These are phyloP conservation scores for Aspergillus oerlinghausenensis DNA, from an alignment of 2,329 filamentous ascomycete genomes.

Conservation along the genomic window DNA sequence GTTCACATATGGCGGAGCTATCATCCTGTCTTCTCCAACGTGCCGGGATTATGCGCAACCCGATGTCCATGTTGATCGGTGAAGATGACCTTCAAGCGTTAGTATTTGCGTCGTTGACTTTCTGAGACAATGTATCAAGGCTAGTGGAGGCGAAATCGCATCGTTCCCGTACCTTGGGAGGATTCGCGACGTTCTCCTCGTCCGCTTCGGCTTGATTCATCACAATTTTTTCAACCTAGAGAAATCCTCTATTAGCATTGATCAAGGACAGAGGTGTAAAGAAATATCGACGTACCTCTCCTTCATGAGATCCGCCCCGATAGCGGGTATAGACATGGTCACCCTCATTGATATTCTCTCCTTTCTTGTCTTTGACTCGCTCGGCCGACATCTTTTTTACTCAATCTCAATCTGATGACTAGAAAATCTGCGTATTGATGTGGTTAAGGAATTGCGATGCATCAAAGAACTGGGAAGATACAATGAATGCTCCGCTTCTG, in stretches of 20 bases:
- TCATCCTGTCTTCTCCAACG: slow-evolving; percentile 14
- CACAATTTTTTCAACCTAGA: slow-evolving; percentile 21
- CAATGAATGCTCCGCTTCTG: not conserved
- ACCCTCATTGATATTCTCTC: slow-evolving; percentile 17
- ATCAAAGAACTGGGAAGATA: not conserved
- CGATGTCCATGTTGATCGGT: slow-evolving; percentile 24
- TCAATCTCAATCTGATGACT: not conserved
- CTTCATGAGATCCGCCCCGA: slow-evolving; percentile 20
- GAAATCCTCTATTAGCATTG: not conserved
- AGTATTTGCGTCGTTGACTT: not conserved
- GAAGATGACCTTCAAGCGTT: slow-evolving; percentile 18
- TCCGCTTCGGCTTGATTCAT: slow-evolving; percentile 17
- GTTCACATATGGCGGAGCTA: not conserved
- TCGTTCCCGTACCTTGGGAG: slow-evolving; percentile 19
- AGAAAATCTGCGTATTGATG: not conserved
- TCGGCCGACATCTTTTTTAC: slow-evolving; percentile 10
- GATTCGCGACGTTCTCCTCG: slow-evolving; percentile 20
- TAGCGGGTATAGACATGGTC: slow-evolving; percentile 21
- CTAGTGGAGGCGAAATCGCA: not conserved
- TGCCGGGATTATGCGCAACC: slow-evolving; percentile 22
- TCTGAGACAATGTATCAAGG: not conserved
- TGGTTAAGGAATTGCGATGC: not conserved
- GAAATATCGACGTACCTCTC: slow-evolving; percentile 14
- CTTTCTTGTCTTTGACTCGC: slow-evolving; percentile 18
- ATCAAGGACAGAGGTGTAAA: not conserved